Evolutionary conservation across 371 early-diverging fungal genomes (phyloP), one percentile per base, ranked within the genome.

Genomic region (Mortierella sp.): DNA sequence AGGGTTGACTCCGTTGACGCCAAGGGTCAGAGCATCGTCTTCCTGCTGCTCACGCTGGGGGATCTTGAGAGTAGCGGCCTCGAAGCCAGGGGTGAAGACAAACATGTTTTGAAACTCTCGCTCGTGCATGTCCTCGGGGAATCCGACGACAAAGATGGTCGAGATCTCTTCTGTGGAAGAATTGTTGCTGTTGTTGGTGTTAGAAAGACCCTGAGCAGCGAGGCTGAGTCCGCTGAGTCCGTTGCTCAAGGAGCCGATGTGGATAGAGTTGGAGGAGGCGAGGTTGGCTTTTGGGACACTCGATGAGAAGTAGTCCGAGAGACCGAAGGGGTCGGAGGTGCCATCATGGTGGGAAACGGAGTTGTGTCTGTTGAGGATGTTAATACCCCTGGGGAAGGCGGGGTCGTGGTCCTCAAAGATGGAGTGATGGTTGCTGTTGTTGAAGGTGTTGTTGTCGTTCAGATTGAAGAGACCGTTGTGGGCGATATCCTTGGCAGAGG

Each of bases 41-140:
- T 92, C 93, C 43, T 91, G 89, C 54, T 91, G 90, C 63, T 94
- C 94, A 75, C 90, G 91, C 74, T 91, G 88, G 51, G 96, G 97
- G 80, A 93, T 91, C 89, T 98, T 98, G 71, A 99, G 90, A 3
- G 97, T 95, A 10, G 98, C 98, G 4, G 97, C 98, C 88, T 98
- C 98, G 83, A 98, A 99, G 1, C 99, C 99, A 24, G 96, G 93
- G 18, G 95, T 94, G 85, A 99, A 98, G 8, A 93, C 95, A 90
- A 99, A 99, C 98, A 98, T 97, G 89, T 97, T 98, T 81, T 97
- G 97, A 83, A 99, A 98, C 90, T 99, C 99, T 80, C 99, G 89
- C 89, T 99, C 99, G 82, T 92, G 92, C 95, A 98, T 97, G 89
- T 99, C 98, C 49, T 98, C 98, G 32, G 99, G 99, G 38, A 82